phyloP scores from a whole-genome alignment of 345 rosid genomes.

The Camelina laxa region DNA sequence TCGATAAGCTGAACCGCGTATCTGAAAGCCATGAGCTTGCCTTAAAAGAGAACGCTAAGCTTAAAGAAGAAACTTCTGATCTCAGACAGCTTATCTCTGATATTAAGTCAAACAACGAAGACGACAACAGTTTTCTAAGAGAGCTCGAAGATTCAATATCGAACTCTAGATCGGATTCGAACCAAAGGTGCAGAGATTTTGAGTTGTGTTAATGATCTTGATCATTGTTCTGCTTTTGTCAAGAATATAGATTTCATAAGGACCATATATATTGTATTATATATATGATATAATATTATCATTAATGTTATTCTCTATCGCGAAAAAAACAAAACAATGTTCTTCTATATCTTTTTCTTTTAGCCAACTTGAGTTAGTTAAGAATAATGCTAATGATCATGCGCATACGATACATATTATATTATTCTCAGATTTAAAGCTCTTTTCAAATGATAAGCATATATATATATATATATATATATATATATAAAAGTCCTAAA shows the following conservation, averaged over 20 bases:
- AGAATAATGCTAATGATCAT: slow-evolving; percentile 37
- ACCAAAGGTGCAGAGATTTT: slow-evolving; percentile 26
- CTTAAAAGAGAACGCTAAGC: slow-evolving; percentile 73
- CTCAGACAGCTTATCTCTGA: slow-evolving; percentile 73
- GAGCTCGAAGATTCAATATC: slow-evolving; percentile 62
- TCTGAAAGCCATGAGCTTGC: slow-evolving; percentile 67
- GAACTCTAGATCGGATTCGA: slow-evolving; percentile 41
- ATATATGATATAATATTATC: slow-evolving; percentile 25
- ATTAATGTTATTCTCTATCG: slow-evolving; percentile 23
- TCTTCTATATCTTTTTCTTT: slow-evolving; percentile 36
- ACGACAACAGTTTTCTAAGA: slow-evolving; percentile 53
- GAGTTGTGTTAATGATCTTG: slow-evolving; percentile 34
- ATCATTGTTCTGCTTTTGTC: slow-evolving; percentile 25
- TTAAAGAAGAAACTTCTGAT: slow-evolving; percentile 80
- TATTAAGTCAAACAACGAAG: slow-evolving; percentile 45
- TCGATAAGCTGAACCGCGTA: slow-evolving; percentile 68
- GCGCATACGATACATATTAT: slow-evolving; percentile 15
- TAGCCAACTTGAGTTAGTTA: slow-evolving; percentile 41
- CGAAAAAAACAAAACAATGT: slow-evolving; percentile 14
- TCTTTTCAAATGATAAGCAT: neutral
- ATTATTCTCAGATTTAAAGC: slow-evolving; percentile 13
- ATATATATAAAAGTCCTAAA: neutral
- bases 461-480: slow-evolving; percentile 18
- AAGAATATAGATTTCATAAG: slow-evolving; percentile 34
- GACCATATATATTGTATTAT: slow-evolving; percentile 18